phyloP scores from a whole-genome alignment of 2,329 filamentous ascomycete genomes.

The Lasiodiplodia sp. region DNA sequence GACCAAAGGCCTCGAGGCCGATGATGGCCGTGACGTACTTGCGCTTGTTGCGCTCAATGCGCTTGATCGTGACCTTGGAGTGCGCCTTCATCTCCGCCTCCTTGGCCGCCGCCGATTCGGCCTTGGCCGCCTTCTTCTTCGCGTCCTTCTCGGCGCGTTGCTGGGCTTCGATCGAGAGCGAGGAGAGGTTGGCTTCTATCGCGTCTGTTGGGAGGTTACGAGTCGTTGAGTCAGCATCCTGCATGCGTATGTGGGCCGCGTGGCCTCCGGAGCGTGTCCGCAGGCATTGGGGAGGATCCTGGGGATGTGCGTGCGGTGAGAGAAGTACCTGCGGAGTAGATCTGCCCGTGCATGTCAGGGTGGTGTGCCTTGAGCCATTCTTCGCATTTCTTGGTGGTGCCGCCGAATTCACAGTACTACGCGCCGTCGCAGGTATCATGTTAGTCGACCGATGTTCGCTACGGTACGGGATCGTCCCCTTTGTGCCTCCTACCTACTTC shows the following conservation, averaged over 20 bases:
- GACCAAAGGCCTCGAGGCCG: slow-evolving; percentile 86
- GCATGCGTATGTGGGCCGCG: neutral
- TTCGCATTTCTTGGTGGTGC: slow-evolving; percentile 94
- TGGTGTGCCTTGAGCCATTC: slow-evolving; percentile 88
- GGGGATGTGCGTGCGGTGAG: neutral
- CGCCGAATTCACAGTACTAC: slow-evolving; percentile 98
- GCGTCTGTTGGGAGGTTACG: slow-evolving; percentile 54
- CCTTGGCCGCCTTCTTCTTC: slow-evolving; percentile 95
- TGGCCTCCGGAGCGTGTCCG: neutral
- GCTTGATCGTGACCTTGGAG: slow-evolving; percentile 88
- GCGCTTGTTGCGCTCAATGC: slow-evolving; percentile 96
- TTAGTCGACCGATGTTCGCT: slow-evolving; percentile 3
- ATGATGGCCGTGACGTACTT: slow-evolving; percentile 95
- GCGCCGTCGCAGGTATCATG: neutral
- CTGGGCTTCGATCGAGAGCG: slow-evolving; percentile 87
- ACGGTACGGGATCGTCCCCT: neutral
- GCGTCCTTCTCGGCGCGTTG: slow-evolving; percentile 96
- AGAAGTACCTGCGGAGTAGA: slow-evolving; percentile 82
- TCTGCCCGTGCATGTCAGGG: slow-evolving; percentile 73
- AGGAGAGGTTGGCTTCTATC: slow-evolving; percentile 81
- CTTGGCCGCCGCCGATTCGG: slow-evolving; percentile 83
- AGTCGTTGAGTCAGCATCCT: neutral
- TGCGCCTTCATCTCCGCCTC: slow-evolving; percentile 83
- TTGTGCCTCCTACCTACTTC: slow-evolving; percentile 63
- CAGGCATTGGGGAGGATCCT: neutral